Conservation (phyloP, 2,329 filamentous ascomycete genomes). For the Dactylellina sp. region DNA sequence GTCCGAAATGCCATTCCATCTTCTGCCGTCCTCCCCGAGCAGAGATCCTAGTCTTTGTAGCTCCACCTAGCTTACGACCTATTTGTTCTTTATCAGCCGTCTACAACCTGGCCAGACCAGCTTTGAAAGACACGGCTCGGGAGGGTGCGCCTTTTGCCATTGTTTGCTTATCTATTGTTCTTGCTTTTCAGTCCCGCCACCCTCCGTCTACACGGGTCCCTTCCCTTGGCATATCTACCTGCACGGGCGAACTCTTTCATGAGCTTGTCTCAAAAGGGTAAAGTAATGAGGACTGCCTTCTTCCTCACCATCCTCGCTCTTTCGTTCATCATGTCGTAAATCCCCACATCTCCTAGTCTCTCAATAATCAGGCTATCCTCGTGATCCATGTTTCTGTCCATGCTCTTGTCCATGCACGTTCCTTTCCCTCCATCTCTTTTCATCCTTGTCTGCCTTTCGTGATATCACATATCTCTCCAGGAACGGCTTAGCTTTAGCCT, state of each 20-base stretch:
- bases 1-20: background rate
- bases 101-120: conserved; percentile 36
- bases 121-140: conserved; percentile 46
- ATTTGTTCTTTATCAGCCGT: conserved; percentile 38
- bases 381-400: conserved; percentile 43
- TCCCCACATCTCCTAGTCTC: conserved; percentile 26
- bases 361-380: conserved; percentile 46
- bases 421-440: conserved; percentile 13
- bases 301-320: conserved; percentile 1
- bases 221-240: conserved; percentile 40
- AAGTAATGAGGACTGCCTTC: conserved; percentile 27
- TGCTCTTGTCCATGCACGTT: conserved; percentile 37
- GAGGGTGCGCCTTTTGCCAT: conserved; percentile 34
- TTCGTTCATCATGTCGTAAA: conserved; percentile 9
- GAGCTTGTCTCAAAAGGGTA: conserved; percentile 31
- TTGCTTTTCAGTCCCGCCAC: conserved; percentile 20
- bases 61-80: conserved; percentile 26
- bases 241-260: conserved; percentile 16
- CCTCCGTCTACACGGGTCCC: conserved; percentile 30
- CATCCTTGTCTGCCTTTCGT: conserved; percentile 25
- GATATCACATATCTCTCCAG: conserved; percentile 27
- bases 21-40: conserved; percentile 26
- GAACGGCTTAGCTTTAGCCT: conserved; percentile 51
- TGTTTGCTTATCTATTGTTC: conserved; percentile 17
- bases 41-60: conserved; percentile 25